Evolutionary conservation across 2,329 filamentous ascomycete genomes (phyloP).

Genomic region (Verticillium klebahnii): DNA sequence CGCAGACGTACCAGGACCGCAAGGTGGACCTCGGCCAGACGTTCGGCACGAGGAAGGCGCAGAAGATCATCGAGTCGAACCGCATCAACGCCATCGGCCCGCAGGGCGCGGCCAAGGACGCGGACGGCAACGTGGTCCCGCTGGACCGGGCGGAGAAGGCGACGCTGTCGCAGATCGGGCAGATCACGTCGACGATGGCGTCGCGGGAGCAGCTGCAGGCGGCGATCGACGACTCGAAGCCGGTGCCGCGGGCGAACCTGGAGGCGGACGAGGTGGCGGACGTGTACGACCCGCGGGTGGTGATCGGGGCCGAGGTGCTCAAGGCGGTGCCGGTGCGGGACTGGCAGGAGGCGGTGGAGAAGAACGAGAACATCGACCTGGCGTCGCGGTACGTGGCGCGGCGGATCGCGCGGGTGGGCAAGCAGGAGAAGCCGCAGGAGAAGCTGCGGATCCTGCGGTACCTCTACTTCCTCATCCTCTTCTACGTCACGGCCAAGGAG

Average conservation of each 20-base stretch:
- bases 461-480: constrained; percentile 51
- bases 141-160: constrained; percentile 52
- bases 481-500: constrained; percentile 43
- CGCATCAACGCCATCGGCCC: constrained; percentile 66
- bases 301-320: constrained; percentile 66
- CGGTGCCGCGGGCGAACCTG: constrained; percentile 66
- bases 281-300: constrained; percentile 62
- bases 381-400: constrained; percentile 61
- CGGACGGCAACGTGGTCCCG: constrained; percentile 28
- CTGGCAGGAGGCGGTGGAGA: constrained; percentile 65
- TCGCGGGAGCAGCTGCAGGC: constrained; percentile 62
- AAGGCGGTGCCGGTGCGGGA: constrained; percentile 64
- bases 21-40: constrained; percentile 68
- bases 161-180: constrained; percentile 60
- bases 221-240: constrained; percentile 62
- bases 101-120: constrained; percentile 22
- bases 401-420: constrained; percentile 50
- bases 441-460: constrained; percentile 58
- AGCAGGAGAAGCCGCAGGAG: constrained; percentile 46
- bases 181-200: constrained; percentile 60
- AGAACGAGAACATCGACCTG: constrained; percentile 51
- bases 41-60: constrained; percentile 83
- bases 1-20: constrained; percentile 54
- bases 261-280: constrained; percentile 63
- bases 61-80: constrained; percentile 67